Base-by-base conservation (phyloP, 257 asterid genomes). In the Plectranthus barbatus region DNA sequence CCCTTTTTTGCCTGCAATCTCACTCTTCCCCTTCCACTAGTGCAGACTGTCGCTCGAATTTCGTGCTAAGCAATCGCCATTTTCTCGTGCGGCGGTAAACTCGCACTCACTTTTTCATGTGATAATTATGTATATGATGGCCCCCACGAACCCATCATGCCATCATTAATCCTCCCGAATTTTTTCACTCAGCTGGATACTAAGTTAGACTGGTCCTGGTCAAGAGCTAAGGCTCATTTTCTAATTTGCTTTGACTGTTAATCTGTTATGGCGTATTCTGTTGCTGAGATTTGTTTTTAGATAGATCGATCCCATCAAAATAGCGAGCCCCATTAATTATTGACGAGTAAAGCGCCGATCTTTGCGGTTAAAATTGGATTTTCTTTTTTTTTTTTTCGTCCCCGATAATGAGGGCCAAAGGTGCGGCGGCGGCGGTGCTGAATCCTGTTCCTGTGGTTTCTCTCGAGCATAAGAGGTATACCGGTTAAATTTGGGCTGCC, bases 391-490 rank as follows among this genome's bases (percentile, higher is more conserved):
- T 7, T 45, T 48, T 19, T 48, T 14, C 6, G 34, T 45, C 18
- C 23, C 76, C 72, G 86, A 70, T 17, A 74, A 86, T 88, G 96
- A 83, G 77, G 95, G 94, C 91, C 15, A 72, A 62, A 62, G 77
- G 60, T 66, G 70, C 74, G 67, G 75, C 73, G 40, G 69, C 67
- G 49, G 82, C 69, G 45, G 86, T 72, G 71, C 79, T 79, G 66
- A 83, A 70, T 56, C 86, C 89, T 21, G 65, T 70, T 73, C 71
- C 86, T 5, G 74, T 70, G 56, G 66, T 64, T 73, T 72, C 95
- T 72, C 79, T 84, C 48, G 97, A 91, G 67, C 83, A 86, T 73
- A 88, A 88, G 79, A 83, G 98, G 95, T 91, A 71, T 49, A 33
- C 65, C 56, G 23, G 21, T 23, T 67, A n/a, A 45, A 48, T 71